Evolutionary conservation across 2,329 filamentous ascomycete species (phyloP).

Genomic region (Ophiostoma sp.): DNA sequence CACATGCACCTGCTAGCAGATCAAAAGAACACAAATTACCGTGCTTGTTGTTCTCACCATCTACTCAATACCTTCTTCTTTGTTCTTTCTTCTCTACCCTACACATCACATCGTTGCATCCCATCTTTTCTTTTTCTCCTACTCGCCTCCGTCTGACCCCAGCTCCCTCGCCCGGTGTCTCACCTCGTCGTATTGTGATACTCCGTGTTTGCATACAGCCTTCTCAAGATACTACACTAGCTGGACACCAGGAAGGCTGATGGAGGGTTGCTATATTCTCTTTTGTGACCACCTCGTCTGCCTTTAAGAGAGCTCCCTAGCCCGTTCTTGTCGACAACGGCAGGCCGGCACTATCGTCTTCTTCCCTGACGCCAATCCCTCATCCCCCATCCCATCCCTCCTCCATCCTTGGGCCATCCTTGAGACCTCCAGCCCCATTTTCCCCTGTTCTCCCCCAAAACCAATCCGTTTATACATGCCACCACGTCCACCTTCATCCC

Average conservation of each 20-base stretch:
- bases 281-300: background rate
- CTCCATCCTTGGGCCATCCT: background rate
- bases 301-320: conserved; percentile 4
- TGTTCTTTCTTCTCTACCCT: background rate
- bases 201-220: conserved; percentile 5
- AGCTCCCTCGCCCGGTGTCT: conserved; percentile 1
- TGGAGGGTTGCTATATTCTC: background rate
- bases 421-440: background rate
- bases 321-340: conserved; percentile 6
- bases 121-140: background rate
- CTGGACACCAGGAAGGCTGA: background rate
- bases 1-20: conserved; percentile 23
- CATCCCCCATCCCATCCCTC: background rate
- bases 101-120: background rate
- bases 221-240: background rate
- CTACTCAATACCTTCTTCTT: background rate
- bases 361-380: conserved; percentile 11
- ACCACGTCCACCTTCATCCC: conserved; percentile 8
- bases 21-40: conserved; percentile 5
- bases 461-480: conserved; percentile 19
- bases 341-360: conserved; percentile 7
- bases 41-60: background rate
- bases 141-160: background rate
- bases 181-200: conserved; percentile 15
- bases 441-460: background rate